Percentiles rank a stretch among this genome's conserved stretches.
phyloP scores from a whole-genome alignment of 768 basidiomycete genomes.

The Trametes elegans region DNA sequence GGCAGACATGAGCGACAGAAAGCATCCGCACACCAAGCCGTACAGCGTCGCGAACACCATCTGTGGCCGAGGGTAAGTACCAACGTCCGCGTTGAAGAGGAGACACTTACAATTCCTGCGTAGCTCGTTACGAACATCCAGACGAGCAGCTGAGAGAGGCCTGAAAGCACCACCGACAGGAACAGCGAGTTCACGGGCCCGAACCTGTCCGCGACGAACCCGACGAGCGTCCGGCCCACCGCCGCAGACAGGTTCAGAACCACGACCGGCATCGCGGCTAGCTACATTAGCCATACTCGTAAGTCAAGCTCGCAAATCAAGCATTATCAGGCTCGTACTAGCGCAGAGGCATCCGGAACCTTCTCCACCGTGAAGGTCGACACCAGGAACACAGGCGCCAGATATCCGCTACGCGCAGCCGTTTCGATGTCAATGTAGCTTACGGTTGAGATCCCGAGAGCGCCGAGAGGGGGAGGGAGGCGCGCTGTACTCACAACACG shows the following conservation, averaged over 20 bases:
- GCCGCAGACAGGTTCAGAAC: constrained; percentile 22
- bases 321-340: constrained; percentile 7
- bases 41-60: constrained; percentile 33
- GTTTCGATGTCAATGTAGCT: neutral
- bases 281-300: constrained; percentile 1
- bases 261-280: constrained; percentile 16
- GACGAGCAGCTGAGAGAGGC: constrained; percentile 22
- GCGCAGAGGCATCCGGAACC: constrained; percentile 5
- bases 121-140: constrained; percentile 23
- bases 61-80: neutral
- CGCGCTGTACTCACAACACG: constrained; percentile 15
- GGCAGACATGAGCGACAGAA: constrained; percentile 33
- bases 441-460: neutral
- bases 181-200: constrained; percentile 24
- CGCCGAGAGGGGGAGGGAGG: neutral
- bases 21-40: constrained; percentile 36
- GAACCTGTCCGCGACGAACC: constrained; percentile 20
- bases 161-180: constrained; percentile 20
- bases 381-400: constrained; percentile 23
- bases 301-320: neutral
- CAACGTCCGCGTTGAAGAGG: neutral
- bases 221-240: constrained; percentile 22
- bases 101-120: constrained; percentile 23
- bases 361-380: constrained; percentile 17
- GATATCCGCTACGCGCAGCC: constrained; percentile 17